Evolutionary conservation across 1,284 basidiomycete genomes (phyloP), one percentile per base, ranked within the genome.

Genomic region (Irpex sp.): DNA sequence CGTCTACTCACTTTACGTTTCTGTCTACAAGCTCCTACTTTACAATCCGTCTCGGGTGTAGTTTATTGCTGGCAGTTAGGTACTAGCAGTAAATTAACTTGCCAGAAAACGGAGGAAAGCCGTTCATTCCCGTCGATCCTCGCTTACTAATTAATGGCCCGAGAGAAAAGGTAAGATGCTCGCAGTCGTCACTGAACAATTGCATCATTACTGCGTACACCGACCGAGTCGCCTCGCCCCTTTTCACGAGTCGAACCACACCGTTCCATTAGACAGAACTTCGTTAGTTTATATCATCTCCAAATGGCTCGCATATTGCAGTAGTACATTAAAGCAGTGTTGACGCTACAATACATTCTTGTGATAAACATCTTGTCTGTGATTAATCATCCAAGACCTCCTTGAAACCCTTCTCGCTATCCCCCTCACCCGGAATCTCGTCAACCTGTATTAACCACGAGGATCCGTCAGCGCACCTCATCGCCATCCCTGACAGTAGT

Each of bases 381-480:
- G 52, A 19, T 59, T 65, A 77, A 58, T 74, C 71, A 38, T 68
- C 73, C 57, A 77, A 61, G 36, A 70, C 77, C 58, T 85, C 84
- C 66, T 77, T 74, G 71, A 80, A 79, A 17, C 83, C 82, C 68
- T 79, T 82, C 81, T 86, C 83, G 71, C 80, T 83, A 56, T 82
- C 82, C 5, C 81, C 83, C 58, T 91, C 89, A 21, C 88, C 88
- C 0, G 91, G 91, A 65, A 92, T 91, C 40, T 82, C 79, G 5
- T 92, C 88, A 48, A 91, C 75, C 88, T 90, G 64, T 26, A 47
- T 31, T 51, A 26, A 36, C 44, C 13, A 8, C 8, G 48, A 38
- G 5, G 5, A 9, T n/a, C 17, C 5, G 17, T 62, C 5, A 26
- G 13, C 21, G 21, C 7, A 31, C 21, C 44, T 36, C 47, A 58